These are phyloP conservation scores for Pezizomycotina sp. DNA, from an alignment of 2,329 filamentous ascomycete genomes.

Conservation along the genomic window DNA sequence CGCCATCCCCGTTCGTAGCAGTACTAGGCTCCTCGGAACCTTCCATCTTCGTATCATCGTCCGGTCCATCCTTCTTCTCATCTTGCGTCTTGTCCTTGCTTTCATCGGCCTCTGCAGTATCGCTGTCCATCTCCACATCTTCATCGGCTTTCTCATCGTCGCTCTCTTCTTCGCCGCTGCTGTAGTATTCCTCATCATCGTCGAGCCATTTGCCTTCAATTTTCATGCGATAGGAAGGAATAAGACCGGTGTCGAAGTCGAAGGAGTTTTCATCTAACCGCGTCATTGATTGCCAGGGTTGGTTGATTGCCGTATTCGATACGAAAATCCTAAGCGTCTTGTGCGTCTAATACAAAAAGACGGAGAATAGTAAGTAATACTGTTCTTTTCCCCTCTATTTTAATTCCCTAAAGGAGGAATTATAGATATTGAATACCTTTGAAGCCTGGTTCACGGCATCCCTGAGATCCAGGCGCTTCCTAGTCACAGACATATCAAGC, in stretches of 20 bases:
- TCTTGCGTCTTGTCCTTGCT: constrained; percentile 31
- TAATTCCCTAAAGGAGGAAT: not conserved
- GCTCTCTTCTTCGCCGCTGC: not conserved
- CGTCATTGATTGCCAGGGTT: constrained; percentile 79
- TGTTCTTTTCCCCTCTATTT: not conserved
- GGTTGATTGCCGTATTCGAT: constrained; percentile 83
- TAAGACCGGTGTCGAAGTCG: constrained; percentile 60
- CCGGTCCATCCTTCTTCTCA: constrained; percentile 30
- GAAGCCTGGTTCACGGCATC: constrained; percentile 60
- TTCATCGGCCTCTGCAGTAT: constrained; percentile 32
- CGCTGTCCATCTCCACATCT: constrained; percentile 21
- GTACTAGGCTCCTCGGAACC: too few species aligned
- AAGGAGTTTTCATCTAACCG: constrained; percentile 37
- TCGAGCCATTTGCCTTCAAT: constrained; percentile 77
- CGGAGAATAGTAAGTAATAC: constrained; percentile 1
- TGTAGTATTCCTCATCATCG: constrained; percentile 36
- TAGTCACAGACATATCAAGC: constrained; percentile 81
- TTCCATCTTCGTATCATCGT: constrained; percentile 27
- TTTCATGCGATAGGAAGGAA: constrained; percentile 74
- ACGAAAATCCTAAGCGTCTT: constrained; percentile 86
- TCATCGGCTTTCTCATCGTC: too few species aligned
- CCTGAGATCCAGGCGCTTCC: constrained; percentile 79
- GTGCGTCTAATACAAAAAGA: constrained; percentile 39
- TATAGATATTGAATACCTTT: constrained; percentile 37
- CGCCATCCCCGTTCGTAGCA: too few species aligned